Percentiles rank a stretch among this genome's conserved stretches.
phyloP scores from a whole-genome alignment of 1,284 basidiomycete species.

The Trichosporon sp. region DNA sequence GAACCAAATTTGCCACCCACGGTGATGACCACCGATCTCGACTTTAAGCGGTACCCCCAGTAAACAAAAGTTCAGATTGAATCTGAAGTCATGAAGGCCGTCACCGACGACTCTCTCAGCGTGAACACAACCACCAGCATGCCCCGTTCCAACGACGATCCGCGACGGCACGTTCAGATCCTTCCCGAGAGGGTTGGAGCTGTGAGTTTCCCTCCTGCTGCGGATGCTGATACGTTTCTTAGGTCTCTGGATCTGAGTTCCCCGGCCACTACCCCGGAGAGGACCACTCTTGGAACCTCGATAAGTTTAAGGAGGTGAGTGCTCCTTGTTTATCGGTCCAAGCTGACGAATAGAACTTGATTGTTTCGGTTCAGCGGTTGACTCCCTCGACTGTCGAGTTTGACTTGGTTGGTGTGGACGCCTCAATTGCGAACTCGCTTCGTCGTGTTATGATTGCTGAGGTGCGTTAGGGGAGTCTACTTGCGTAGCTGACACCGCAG shows the following conservation, averaged over 20 bases:
- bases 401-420: slow-evolving; percentile 92
- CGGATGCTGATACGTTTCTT: neutral
- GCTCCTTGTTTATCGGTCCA: too few relatives aligned
- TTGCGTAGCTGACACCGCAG: slow-evolving; percentile 49
- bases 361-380: slow-evolving; percentile 68
- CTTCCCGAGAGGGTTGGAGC: slow-evolving; percentile 66
- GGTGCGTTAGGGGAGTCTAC: slow-evolving; percentile 52
- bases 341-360: slow-evolving; percentile 58
- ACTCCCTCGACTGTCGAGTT: slow-evolving; percentile 84
- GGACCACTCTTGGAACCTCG: slow-evolving; percentile 75
- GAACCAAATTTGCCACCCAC: slow-evolving; percentile 20
- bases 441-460: slow-evolving; percentile 90
- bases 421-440: slow-evolving; percentile 92
- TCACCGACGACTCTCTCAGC: neutral
- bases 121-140: slow-evolving; percentile 13
- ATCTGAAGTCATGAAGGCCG: neutral
- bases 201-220: slow-evolving; percentile 28
- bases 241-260: slow-evolving; percentile 24
- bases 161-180: slow-evolving; percentile 57
- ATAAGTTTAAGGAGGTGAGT: slow-evolving; percentile 66
- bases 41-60: slow-evolving; percentile 6
- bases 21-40: too few relatives aligned
- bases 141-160: slow-evolving; percentile 34
- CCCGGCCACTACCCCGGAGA: slow-evolving; percentile 61
- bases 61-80: slow-evolving; percentile 14